phyloP scores from a whole-genome alignment of 73 alveolate genomes.

The Paramecium tetraurelia region DNA sequence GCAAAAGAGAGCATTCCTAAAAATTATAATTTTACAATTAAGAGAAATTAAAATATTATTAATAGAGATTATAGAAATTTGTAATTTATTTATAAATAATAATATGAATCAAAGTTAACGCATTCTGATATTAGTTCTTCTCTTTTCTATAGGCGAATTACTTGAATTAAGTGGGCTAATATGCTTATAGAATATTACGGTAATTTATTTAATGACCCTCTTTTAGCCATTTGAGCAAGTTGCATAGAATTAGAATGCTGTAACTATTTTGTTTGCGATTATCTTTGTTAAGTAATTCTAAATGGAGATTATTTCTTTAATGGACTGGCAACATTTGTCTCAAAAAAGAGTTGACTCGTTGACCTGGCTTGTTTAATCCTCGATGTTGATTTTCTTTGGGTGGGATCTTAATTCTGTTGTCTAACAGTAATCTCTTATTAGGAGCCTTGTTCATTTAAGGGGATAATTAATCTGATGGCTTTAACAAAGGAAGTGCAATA shows the following conservation, averaged over 20 bases:
- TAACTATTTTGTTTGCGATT: background rate
- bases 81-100: background rate
- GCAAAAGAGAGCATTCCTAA: background rate
- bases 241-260: background rate
- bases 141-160: background rate
- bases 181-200: background rate
- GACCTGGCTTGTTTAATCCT: slow-evolving; percentile 27
- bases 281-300: background rate
- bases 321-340: slow-evolving; percentile 16
- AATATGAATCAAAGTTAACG: background rate
- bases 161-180: background rate
- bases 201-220: slow-evolving; percentile 1
- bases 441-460: background rate
- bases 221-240: background rate
- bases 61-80: background rate
- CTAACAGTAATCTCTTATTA: background rate
- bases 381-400: background rate
- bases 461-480: background rate
- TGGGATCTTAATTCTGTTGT: background rate
- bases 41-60: background rate
- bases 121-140: slow-evolving; percentile 25
- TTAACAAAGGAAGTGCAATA: background rate
- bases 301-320: slow-evolving; percentile 6
- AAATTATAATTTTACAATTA: background rate
- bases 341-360: slow-evolving; percentile 13